Evolutionary conservation across 768 basidiomycete species (phyloP).

Genomic region (Termitomyces sp.): DNA sequence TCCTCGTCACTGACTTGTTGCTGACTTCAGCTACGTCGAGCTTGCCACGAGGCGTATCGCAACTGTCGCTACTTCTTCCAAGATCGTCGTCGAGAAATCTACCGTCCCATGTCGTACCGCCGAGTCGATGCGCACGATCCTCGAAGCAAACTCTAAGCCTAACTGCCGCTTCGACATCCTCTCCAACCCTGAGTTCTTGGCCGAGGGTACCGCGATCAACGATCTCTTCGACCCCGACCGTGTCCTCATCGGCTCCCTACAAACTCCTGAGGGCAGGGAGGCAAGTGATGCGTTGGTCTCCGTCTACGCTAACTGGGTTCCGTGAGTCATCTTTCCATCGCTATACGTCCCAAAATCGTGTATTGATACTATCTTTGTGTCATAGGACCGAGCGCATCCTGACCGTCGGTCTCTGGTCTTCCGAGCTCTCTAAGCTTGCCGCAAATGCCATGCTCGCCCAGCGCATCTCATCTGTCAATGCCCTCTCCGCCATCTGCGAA

Average conservation of each 20-base stretch:
- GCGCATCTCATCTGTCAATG: constrained; percentile 97
- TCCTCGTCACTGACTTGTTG: constrained; percentile 3
- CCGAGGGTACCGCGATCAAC: constrained; percentile 93
- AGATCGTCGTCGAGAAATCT: constrained; percentile 99
- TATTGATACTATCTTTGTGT: neutral
- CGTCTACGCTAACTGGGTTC: constrained; percentile 97
- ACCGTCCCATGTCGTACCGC: constrained; percentile 99
- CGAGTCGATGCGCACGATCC: constrained; percentile 98
- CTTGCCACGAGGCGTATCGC: constrained; percentile 96
- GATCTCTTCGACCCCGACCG: constrained; percentile 92
- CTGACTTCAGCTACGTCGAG: constrained; percentile 80
- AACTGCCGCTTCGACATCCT: constrained; percentile 94
- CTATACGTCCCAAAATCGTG: no score
- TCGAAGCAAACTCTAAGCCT: constrained; percentile 95
- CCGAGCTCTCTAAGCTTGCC: constrained; percentile 96
- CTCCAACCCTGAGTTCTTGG: constrained; percentile 99
- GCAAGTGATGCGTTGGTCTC: constrained; percentile 74
- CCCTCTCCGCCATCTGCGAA: constrained; percentile 97
- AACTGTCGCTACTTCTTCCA: constrained; percentile 81
- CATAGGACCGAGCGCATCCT: constrained; percentile 72
- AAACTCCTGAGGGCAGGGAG: constrained; percentile 78
- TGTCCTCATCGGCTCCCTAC: constrained; percentile 94
- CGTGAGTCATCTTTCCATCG: constrained; percentile 47
- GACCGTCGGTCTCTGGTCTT: constrained; percentile 97
- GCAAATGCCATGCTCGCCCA: constrained; percentile 99